Conservation (phyloP, 768 basidiomycete species). For the Dentipellis fragilis region DNA sequence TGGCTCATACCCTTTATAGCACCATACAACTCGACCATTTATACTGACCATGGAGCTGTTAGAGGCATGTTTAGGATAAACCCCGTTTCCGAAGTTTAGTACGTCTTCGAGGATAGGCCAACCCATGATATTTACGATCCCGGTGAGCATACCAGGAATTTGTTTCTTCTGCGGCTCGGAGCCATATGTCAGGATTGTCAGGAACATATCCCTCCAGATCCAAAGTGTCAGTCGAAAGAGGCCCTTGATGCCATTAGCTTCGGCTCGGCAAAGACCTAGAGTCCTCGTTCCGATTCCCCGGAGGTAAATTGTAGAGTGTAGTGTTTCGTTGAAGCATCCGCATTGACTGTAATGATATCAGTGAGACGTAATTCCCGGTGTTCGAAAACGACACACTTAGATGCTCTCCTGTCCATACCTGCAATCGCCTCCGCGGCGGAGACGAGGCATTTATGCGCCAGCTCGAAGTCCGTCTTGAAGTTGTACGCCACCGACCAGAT, state of each 20-base stretch:
- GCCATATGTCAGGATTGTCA: conserved; percentile 39
- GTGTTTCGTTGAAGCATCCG: conserved; percentile 36
- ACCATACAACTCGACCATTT: conserved; percentile 17
- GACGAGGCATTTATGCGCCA: conserved; percentile 48
- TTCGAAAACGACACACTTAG: not conserved
- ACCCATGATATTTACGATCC: conserved; percentile 42
- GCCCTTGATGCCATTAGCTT: conserved; percentile 36
- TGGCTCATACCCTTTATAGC: conserved; percentile 19
- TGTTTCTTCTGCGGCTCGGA: conserved; percentile 16
- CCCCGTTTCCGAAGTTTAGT: conserved; percentile 17
- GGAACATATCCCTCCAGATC: conserved; percentile 66
- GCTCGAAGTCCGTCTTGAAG: conserved; percentile 36
- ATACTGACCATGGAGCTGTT: too few relatives aligned
- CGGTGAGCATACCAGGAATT: conserved; percentile 45
- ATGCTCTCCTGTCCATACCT: not conserved
- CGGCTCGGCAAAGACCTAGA: conserved; percentile 37
- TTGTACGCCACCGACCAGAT: conserved; percentile 58
- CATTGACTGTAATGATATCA: conserved; percentile 35
- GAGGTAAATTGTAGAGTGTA: conserved; percentile 26
- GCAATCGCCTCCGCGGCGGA: conserved; percentile 37
- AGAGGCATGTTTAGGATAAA: too few relatives aligned
- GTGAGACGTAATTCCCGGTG: not conserved
- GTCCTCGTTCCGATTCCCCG: conserved; percentile 3
- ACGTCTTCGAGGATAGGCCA: conserved; percentile 36
- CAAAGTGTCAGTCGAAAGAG: conserved; percentile 41